A percentile compares a stretch with the other conserved stretches of the same genome.
Evolutionary conservation across 495 filamentous ascomycete species (phyloP).

Genomic region (Diplogelasinospora grovesii): DNA sequence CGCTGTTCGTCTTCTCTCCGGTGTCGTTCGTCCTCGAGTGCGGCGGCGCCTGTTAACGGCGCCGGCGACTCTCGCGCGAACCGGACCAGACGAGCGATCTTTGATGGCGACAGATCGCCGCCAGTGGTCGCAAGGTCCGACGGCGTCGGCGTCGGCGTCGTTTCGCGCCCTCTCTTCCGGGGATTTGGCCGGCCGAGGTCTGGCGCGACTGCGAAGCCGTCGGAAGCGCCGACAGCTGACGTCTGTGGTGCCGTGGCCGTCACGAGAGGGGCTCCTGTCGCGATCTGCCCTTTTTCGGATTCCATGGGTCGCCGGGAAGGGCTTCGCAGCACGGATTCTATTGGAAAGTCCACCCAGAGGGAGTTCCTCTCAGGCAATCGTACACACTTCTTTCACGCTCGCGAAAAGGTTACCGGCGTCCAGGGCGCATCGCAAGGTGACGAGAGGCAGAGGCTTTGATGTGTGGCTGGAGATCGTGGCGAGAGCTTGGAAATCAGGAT

Average conservation of each 20-base stretch:
- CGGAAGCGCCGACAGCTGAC: slow-evolving; percentile 20
- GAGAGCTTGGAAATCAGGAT: slow-evolving; percentile 34
- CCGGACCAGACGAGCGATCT: slow-evolving; percentile 43
- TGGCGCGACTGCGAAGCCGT: slow-evolving; percentile 23
- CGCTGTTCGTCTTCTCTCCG: slow-evolving; percentile 43
- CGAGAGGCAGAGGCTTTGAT: slow-evolving; percentile 26
- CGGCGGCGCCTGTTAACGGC: slow-evolving; percentile 47
- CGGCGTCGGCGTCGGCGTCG: slow-evolving; percentile 36
- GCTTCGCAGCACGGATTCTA: slow-evolving; percentile 7
- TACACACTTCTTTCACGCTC: slow-evolving; percentile 9
- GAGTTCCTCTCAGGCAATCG: slow-evolving; percentile 4
- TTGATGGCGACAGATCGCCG: slow-evolving; percentile 43
- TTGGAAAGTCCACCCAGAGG: slow-evolving; percentile 16
- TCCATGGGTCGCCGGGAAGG: slow-evolving; percentile 27
- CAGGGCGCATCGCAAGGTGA: slow-evolving; percentile 35
- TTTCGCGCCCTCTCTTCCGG: slow-evolving; percentile 44
- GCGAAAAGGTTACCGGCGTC: slow-evolving; percentile 25
- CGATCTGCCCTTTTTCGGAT: slow-evolving; percentile 38
- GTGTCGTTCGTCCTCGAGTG: slow-evolving; percentile 48
- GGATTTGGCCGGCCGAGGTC: slow-evolving; percentile 32
- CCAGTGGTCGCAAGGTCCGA: slow-evolving; percentile 26
- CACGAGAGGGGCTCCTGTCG: slow-evolving; percentile 38
- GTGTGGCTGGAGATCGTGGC: slow-evolving; percentile 51
- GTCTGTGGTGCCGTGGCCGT: slow-evolving; percentile 27
- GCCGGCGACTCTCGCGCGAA: slow-evolving; percentile 42